These are phyloP conservation scores for Aspergillus fumigatiaffinis DNA, from an alignment of 2,329 filamentous ascomycete species.

Conservation along the genomic window DNA sequence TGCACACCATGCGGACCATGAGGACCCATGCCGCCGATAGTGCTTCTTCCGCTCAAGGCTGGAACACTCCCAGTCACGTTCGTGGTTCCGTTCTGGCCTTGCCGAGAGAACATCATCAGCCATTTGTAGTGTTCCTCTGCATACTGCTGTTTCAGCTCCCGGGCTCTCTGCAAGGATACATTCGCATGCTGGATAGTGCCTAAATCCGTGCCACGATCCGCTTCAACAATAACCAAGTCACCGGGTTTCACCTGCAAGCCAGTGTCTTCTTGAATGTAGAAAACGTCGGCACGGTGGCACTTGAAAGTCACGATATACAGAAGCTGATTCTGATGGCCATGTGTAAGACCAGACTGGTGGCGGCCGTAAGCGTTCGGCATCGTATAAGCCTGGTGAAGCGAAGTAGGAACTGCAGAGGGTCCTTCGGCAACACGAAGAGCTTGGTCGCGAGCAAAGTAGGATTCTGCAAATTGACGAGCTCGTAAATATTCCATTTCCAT, in stretches of 20 bases:
- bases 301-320: constrained; percentile 91
- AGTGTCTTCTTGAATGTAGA: constrained; percentile 94
- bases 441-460: constrained; percentile 42
- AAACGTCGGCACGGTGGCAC: constrained; percentile 89
- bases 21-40: constrained; percentile 74
- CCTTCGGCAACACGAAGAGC: constrained; percentile 32
- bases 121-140: constrained; percentile 96
- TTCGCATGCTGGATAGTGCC: constrained; percentile 88
- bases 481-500: constrained; percentile 38
- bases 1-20: constrained; percentile 69
- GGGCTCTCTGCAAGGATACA: constrained; percentile 81
- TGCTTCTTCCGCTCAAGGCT: constrained; percentile 62
- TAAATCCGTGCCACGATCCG: constrained; percentile 91
- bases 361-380: constrained; percentile 37
- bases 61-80: constrained; percentile 56
- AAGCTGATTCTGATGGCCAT: constrained; percentile 40
- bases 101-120: constrained; percentile 97
- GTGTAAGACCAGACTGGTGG: constrained; percentile 33
- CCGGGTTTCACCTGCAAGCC: constrained; percentile 85
- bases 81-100: constrained; percentile 49
- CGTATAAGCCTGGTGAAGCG: constrained; percentile 38
- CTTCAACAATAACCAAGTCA: constrained; percentile 95
- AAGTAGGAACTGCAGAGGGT: constrained; percentile 31
- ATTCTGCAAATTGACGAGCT: constrained; percentile 38
- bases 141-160: constrained; percentile 84